Base-by-base conservation (phyloP, 1,139 yeast species). In the Scheffersomyces insectosa region DNA sequence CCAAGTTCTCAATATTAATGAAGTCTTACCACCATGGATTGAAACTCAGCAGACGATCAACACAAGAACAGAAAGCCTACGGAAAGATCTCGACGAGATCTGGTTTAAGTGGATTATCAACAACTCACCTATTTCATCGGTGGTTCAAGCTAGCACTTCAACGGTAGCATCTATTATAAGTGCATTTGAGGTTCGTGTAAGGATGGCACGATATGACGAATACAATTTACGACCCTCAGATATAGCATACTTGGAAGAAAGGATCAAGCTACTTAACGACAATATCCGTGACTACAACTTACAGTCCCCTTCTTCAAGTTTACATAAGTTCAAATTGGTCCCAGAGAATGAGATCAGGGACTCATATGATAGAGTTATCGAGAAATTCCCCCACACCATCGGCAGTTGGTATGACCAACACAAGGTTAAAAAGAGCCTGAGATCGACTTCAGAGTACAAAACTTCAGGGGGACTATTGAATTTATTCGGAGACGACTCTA, bases 11-110 rank as follows among this genome's bases (percentile, higher is more conserved):
- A 83, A 80, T 51, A 78, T 80, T 37, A 96, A 89, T 60, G 90
- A 88, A 38, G 83, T 87, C 0, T 70, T 83, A 9, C 96, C 96
- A 0, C 95, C 95, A 0, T 89, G 96, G 96, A 83, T 89, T 28
- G 95, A 88, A 54, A 82, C 79, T 42, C 97, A 89, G 62, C 78
- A 81, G 37, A 72, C 77, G 3, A 75, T 88, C 4, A 77, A 75
- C 39, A 49, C 56, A 2, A 77, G 75, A 31, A 70, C 85, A 4
- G 57, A 52, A 1, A 55, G 57, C 1, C 79, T 87, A 44, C 62
- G 89, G 39, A 43, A 50, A 0, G 70, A 67, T 29, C 42, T 84
- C 29, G 77, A 73, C 37, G 48, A 57, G 4, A 63, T 66, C 37
- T 81, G 85, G 83, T 57, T 64, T 37, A 59, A 58, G 12, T 59